Base-by-base conservation (phyloP, 2,329 filamentous ascomycete species). In the Talaromyces sp. region DNA sequence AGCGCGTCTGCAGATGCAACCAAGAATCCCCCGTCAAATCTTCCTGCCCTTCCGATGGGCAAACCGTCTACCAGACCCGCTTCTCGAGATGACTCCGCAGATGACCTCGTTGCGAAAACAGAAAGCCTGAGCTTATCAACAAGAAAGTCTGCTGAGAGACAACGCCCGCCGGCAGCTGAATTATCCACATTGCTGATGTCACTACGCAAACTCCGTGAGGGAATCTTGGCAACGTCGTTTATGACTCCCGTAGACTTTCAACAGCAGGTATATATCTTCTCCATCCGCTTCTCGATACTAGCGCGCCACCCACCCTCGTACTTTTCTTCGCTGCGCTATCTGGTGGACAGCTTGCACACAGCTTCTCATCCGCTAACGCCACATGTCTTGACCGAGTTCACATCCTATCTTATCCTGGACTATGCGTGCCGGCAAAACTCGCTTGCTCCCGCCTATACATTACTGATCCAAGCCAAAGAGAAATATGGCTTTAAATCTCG, bases 181-280 rank as follows among this genome's bases (percentile, higher is more conserved):
- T 84, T 97, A 35, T 85, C 89, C 2, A 87, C 86, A 22, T 87
- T 98, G 61, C 83, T 97, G 62, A 86, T 91, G 72, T 91, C 94
- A 3, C 88, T 98, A 74, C 89, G 95, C 67, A 98, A 97, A 76
- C 86, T 99, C 37, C 88, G 95, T 64, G 95, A 99, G 81, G 93
- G 90, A 27, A 89, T 98, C 57, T 87, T 96, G 2, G 91, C 78
- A 64, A 79, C 78, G n/a, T 73, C 91, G 13, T 88, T 90, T 9
- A 87, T 88, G 62, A 87, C 93, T 22, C 82, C 84, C 41, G 91
- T 97, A 73, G 82, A 86, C 61, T 99, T 99, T 77, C 89, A 94
- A 1, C 87, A 90, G n/a, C 88, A 93, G 70, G 91, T 89, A 16
- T 97, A 98, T 78, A 87, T 96, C 67, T 98, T 98, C 82, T 92